Conservation (phyloP, 2,329 filamentous ascomycete species). For the Penicillium occitanis region DNA sequence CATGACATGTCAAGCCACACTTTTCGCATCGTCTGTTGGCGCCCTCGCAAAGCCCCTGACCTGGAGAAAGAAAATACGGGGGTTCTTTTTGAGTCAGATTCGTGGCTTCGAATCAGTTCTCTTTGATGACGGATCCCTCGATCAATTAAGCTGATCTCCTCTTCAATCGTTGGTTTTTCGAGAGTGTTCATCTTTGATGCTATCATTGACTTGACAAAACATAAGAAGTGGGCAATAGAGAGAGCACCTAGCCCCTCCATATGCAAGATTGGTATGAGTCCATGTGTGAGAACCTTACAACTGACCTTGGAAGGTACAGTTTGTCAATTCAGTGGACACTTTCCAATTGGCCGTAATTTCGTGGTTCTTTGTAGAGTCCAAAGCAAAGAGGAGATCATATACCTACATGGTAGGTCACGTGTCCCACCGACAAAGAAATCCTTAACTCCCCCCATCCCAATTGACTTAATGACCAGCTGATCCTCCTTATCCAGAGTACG, state of each 20-base stretch:
- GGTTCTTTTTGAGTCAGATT: no score
- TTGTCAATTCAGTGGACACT: no score
- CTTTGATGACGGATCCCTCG: neutral
- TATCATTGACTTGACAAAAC: no score
- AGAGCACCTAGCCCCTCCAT: no score
- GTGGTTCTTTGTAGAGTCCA: neutral
- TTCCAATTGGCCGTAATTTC: neutral
- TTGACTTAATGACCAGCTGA: neutral
- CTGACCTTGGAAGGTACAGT: no score
- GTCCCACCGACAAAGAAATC: neutral
- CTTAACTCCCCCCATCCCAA: neutral
- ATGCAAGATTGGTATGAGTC: no score
- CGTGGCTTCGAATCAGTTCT: no score
- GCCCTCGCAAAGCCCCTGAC: conserved; percentile 6
- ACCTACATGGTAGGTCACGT: neutral
- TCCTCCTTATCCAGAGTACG: neutral
- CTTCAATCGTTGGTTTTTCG: neutral
- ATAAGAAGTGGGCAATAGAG: no score
- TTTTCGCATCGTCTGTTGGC: conserved; percentile 8
- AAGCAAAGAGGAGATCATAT: neutral
- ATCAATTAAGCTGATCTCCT: neutral
- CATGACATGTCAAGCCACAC: neutral
- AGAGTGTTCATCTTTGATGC: neutral
- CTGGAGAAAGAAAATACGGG: neutral
- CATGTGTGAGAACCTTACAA: no score